These are phyloP conservation scores for Chenopodium album DNA, from an alignment of 148 eudicot genomes.

Conservation along the genomic window DNA sequence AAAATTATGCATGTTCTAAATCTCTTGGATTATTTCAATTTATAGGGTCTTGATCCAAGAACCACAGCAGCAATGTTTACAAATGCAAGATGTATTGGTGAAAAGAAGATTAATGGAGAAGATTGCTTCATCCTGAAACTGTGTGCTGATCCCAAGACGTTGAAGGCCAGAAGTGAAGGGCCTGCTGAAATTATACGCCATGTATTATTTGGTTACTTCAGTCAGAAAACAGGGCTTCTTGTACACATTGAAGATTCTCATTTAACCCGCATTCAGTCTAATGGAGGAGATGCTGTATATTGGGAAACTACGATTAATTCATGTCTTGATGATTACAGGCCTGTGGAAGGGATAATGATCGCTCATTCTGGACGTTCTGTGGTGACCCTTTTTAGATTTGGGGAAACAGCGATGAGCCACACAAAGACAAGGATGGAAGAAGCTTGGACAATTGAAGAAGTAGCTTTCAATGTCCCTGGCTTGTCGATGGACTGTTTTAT, in stretches of 20 bases:
- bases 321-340: slow-evolving; percentile 69
- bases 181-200: slow-evolving; percentile 67
- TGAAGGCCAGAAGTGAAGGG: slow-evolving; percentile 61
- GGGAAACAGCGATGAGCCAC: slow-evolving; percentile 84
- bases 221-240: slow-evolving; percentile 62
- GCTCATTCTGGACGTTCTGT: slow-evolving; percentile 94
- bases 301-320: slow-evolving; percentile 96
- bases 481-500: slow-evolving; percentile 82
- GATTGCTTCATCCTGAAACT: slow-evolving; percentile 69
- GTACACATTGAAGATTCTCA: slow-evolving; percentile 64
- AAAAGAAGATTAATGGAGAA: slow-evolving; percentile 60
- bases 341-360: slow-evolving; percentile 90
- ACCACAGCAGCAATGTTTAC: slow-evolving; percentile 62
- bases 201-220: slow-evolving; percentile 59
- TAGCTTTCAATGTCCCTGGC: slow-evolving; percentile 77
- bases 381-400: slow-evolving; percentile 89
- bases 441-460: slow-evolving; percentile 77
- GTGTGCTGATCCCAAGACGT: slow-evolving; percentile 55
- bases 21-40: slow-evolving; percentile 1
- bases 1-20: background rate
- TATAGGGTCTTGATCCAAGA: slow-evolving; percentile 68
- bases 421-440: slow-evolving; percentile 79
- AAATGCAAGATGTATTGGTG: slow-evolving; percentile 58
- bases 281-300: slow-evolving; percentile 92
- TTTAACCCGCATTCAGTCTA: slow-evolving; percentile 82